phyloP scores from a whole-genome alignment of 2,329 filamentous ascomycete genomes.

The Fusarium sp. region DNA sequence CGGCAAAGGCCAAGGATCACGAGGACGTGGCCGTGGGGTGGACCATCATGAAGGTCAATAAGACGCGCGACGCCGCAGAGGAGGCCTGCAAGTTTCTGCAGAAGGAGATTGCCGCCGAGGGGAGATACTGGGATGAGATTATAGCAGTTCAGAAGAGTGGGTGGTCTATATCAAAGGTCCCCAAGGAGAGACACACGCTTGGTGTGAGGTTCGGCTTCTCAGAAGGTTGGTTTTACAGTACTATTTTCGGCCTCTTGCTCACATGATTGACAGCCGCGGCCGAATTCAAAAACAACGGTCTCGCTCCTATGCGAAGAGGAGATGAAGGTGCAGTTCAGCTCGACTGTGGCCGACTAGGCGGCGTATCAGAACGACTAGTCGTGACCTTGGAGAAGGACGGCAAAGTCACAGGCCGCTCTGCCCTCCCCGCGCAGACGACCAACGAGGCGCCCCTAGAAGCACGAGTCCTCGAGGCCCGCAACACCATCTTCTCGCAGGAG shows the following conservation, averaged over 20 bases:
- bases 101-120: constrained; percentile 81
- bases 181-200: constrained; percentile 76
- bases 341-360: constrained; percentile 68
- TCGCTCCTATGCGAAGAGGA: constrained; percentile 80
- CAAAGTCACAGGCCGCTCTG: constrained; percentile 66
- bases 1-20: constrained; percentile 66
- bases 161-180: constrained; percentile 86
- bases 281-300: constrained; percentile 74
- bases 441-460: constrained; percentile 68
- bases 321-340: constrained; percentile 80
- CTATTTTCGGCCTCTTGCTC: constrained; percentile 29
- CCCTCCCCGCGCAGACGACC: constrained; percentile 61
- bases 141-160: constrained; percentile 83
- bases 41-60: constrained; percentile 80
- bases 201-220: constrained; percentile 91
- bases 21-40: constrained; percentile 73
- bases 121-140: constrained; percentile 89
- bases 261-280: constrained; percentile 57
- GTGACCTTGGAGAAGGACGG: constrained; percentile 72
- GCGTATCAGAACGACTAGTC: constrained; percentile 69
- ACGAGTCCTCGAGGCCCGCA: constrained; percentile 78
- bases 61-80: constrained; percentile 78
- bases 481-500: constrained; percentile 85
- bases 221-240: constrained; percentile 64
- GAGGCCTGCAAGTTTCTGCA: constrained; percentile 78